Base-by-base conservation (phyloP, 768 basidiomycete species). In the Pulveroboletus sp. region DNA sequence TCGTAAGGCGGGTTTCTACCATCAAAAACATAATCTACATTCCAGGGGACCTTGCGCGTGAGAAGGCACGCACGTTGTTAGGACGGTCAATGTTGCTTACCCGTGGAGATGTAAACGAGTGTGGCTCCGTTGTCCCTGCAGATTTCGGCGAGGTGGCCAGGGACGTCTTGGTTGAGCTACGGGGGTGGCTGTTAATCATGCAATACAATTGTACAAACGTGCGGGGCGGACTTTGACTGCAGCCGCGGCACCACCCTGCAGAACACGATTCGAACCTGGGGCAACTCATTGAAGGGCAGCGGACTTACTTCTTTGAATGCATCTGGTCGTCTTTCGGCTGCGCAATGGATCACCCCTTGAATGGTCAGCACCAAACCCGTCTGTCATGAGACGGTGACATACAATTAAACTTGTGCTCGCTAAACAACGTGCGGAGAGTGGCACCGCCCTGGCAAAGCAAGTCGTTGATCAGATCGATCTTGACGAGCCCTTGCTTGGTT, bases 41-140 rank as follows among this genome's bases (percentile, higher is more conserved):
- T 39, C 21, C 38, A 35, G 45, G 53, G 47, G 3, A 29, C 17
- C 20, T 43, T 52, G n/a, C 9, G 24, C 37, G 42, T 59, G 43
- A 47, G 47, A 57, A 47, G 32, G 21, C 19, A 29, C 39, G 31
- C 23, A 34, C 11, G 31, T 23, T 38, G 20, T 29, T 33, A 17
- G 23, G 36, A 24, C 12, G 32, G 34, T 40, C 4, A 33, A 19
- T n/a, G 36, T 52, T n/a, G 12, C 27, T 29, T 7, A 82, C 88
- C 91, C 31, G 94, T 97, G 6, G 93, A 95, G 56, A 99, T 93
- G 70, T 94, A 94, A 38, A 99, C 76, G 37, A 99, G 71, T 20
- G 74, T 84, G 64, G 83, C 91, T 29, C 74, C 72, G 24, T 85
- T 68, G 3, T 75, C 64, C 56, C 74, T 78, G 7, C 89, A 75